Evolutionary conservation across 1,284 basidiomycete species (phyloP).

Genomic region (Cryptococcus wingfieldii): DNA sequence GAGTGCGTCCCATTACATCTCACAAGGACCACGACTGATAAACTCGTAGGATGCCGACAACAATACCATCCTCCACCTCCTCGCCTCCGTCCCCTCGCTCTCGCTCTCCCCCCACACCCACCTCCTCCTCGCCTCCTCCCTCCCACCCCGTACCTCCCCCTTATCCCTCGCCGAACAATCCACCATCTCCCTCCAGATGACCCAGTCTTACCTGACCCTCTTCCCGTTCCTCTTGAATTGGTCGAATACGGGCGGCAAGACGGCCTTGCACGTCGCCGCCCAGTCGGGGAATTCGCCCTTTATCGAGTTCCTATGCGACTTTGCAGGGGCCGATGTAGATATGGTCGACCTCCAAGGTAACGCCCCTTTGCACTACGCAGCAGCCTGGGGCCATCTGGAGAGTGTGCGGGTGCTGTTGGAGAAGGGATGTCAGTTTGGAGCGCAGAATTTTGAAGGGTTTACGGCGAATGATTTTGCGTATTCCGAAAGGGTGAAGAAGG

Average conservation of each 20-base stretch:
- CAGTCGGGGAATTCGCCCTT: constrained; percentile 84
- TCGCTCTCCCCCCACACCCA: constrained; percentile 26
- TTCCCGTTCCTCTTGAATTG: constrained; percentile 76
- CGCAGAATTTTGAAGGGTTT: constrained; percentile 84
- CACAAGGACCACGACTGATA: background rate
- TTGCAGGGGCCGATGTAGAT: constrained; percentile 74
- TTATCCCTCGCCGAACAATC: constrained; percentile 19
- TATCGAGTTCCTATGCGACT: constrained; percentile 66
- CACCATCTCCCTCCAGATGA: constrained; percentile 30
- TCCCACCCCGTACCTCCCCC: constrained; percentile 20
- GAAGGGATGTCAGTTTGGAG: constrained; percentile 72
- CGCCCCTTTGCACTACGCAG: constrained; percentile 75
- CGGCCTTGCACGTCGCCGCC: constrained; percentile 81
- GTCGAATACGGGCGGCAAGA: constrained; percentile 82
- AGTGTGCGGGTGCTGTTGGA: constrained; percentile 83
- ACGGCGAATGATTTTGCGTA: constrained; percentile 89
- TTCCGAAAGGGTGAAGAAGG: constrained; percentile 51
- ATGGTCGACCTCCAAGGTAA: constrained; percentile 86
- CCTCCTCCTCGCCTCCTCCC: constrained; percentile 21
- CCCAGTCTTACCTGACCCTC: constrained; percentile 31
- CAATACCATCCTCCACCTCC: constrained; percentile 81
- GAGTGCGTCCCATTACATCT: constrained; percentile 55
- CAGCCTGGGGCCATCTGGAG: constrained; percentile 51
- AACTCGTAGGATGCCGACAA: constrained; percentile 72
- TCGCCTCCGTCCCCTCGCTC: constrained; percentile 66